Base-by-base conservation (phyloP, 176 grass and related monocot species). In the Puya raimondii region DNA sequence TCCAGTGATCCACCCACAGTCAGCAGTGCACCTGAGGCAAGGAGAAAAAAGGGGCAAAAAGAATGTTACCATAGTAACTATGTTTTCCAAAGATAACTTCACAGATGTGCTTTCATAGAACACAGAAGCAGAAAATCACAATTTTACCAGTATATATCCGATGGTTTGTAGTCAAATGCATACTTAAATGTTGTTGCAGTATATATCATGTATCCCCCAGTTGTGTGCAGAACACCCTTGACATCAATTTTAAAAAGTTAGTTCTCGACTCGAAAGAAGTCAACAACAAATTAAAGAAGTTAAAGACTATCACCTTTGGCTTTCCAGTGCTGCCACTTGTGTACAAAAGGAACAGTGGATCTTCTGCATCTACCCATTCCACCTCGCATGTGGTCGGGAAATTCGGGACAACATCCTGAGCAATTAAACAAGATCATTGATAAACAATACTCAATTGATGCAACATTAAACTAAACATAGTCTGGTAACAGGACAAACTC, bases 1-100 rank as follows among this genome's bases (percentile, higher is more conserved):
- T 50, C 94, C 94, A 70, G 94, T 99, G 72, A 99, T 99, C 94
- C 94, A 99, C 2, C 94, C 94, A 81, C 94, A 99, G 68, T 99
- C 94, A 73, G 94, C 94, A 78, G 94, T 99, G 63, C 94, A 99
- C 94, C 94, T 99, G 72, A 74, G 76, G 53, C 50, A 49, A 84
- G 76, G 67, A 74, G 73, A 68, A 79, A 21, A 42, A 42, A 84
- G 59, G 71, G 54, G 33, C 66, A 21, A 59, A 4, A 59, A 59
- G 54, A 18, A 59, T 59, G 54, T 21, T 59, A 2, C 20, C 54
- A 59, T 15, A 59, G 33, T 59, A 18, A 59, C n/a, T 9, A 20
- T 17, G 5, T 18, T 59, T 59, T 59, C 8, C 14, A 59, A 59
- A 59, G 7, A 59, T 18, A 59, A 18, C 54, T 17, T 9, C 54